Conservation (phyloP, 371 early-diverging fungal genomes). For the Actinomortierella wolfii region DNA sequence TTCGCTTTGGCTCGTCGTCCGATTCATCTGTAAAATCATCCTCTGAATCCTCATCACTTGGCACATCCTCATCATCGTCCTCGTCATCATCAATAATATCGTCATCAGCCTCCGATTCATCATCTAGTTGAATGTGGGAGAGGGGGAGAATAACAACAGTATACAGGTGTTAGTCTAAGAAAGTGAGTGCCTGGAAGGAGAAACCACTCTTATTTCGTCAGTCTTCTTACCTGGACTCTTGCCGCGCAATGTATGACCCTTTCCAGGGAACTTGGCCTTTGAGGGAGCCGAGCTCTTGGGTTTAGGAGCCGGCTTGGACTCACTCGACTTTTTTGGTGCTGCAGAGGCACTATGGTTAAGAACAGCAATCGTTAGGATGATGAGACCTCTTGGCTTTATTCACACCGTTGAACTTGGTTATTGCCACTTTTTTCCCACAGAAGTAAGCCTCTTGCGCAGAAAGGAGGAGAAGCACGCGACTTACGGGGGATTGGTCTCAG, state of each 20-base stretch:
- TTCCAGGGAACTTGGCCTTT: slow-evolving; percentile 35
- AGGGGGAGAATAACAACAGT: background rate
- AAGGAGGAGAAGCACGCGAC: background rate
- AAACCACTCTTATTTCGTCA: background rate
- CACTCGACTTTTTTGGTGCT: no score
- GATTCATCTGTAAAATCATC: slow-evolving; percentile 43
- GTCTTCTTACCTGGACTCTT: background rate
- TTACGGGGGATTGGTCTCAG: background rate
- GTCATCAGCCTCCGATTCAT: slow-evolving; percentile 24
- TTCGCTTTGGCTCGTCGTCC: slow-evolving; percentile 21
- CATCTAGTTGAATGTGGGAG: slow-evolving; percentile 8
- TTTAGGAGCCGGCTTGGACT: slow-evolving; percentile 8
- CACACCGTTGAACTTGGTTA: no score
- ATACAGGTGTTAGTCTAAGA: background rate
- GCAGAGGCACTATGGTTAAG: no score
- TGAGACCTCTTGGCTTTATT: no score
- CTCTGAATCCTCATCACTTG: slow-evolving; percentile 10
- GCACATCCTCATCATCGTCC: slow-evolving; percentile 34
- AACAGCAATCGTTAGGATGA: no score
- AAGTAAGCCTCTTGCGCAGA: no score
- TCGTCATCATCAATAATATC: slow-evolving; percentile 23
- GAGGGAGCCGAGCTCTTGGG: slow-evolving; percentile 10
- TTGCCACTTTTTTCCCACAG: no score
- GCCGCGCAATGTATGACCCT: slow-evolving; percentile 25
- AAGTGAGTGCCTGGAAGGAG: background rate